phyloP scores from a whole-genome alignment of 2,329 filamentous ascomycete genomes.

The Graphilbum ipis-grandicollis region DNA sequence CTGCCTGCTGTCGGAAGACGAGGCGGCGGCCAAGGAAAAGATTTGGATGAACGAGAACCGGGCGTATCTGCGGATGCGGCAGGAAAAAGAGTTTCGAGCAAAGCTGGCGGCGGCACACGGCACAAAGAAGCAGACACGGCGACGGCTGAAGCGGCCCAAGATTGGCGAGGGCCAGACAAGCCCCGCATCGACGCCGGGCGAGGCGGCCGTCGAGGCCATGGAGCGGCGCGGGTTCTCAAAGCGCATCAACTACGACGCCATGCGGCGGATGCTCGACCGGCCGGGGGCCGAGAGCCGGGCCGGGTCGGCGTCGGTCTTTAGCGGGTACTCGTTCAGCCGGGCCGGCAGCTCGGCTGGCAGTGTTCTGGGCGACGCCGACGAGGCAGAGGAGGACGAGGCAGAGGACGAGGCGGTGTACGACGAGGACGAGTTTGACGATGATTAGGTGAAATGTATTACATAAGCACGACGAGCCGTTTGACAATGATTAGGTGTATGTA shows the following conservation, averaged over 20 bases:
- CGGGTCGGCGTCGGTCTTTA: conserved; percentile 29
- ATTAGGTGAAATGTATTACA: too few species aligned
- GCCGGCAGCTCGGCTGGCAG: conserved; percentile 15
- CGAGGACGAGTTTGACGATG: conserved; percentile 5
- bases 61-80: conserved; percentile 75
- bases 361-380: conserved; percentile 7
- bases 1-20: conserved; percentile 56
- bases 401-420: not conserved
- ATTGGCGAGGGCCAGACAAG: conserved; percentile 51
- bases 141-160: conserved; percentile 34
- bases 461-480: too few species aligned
- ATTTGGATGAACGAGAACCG: conserved; percentile 94
- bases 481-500: too few species aligned
- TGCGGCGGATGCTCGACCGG: conserved; percentile 37
- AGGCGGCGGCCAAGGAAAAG: conserved; percentile 69
- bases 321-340: conserved; percentile 19
- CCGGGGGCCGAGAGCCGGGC: conserved; percentile 19
- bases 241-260: conserved; percentile 57
- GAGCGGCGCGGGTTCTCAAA: conserved; percentile 54
- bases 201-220: conserved; percentile 52
- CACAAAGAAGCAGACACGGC: conserved; percentile 14
- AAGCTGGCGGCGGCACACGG: conserved; percentile 30
- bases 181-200: conserved; percentile 49
- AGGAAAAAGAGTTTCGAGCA: conserved; percentile 63
- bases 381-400: conserved; percentile 1